Evolutionary conservation across 495 filamentous ascomycete genomes (phyloP), one percentile per base, ranked within the genome.

Genomic region (Penicillium pulvis): DNA sequence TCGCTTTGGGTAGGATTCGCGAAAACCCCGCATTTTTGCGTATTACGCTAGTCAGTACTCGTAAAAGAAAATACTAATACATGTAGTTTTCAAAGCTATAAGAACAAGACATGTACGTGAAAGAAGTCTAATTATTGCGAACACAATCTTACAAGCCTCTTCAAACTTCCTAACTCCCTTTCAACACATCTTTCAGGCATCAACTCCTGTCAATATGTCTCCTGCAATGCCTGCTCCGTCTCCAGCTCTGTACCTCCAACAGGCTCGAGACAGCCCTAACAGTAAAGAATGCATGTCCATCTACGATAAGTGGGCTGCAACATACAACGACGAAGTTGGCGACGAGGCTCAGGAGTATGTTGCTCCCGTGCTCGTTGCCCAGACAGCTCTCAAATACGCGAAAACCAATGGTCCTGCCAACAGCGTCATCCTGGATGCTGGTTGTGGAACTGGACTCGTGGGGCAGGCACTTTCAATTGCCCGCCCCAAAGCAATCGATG

Each of bases 361-460:
- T 45, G 76, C 73, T 17, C 78, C 78, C 0, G 42, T 67, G 9
- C 63, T 78, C 20, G 64, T 63, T 8, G 76, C 76, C 17, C 62
- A 75, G 20, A 62, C 73, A 0, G 70, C 72, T 16, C 48, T 74
- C 41, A 59, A 57, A 36, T 60, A 47, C 58, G 58, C 61, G 45
- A 53, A 58, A 11, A 35, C 64, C 4, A 67, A 43, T 20, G 60
- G 35, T 12, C 50, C 65, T 11, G 45, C 60, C 31, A 56, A 65
- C 19, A 68, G 62, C 7, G 52, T 61, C 12, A 65, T 80, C 42
- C 71, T 81, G 0, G 79, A 81, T 53, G 79, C 79, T 31, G 79
- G 77, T 28, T 81, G 79, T 58, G 79, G 79, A 28, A 81, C 75
- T 6, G 79, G 79, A 0, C 68, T 79, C 6, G 75, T 75, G 5